phyloP scores from a whole-genome alignment of 805 yeast genomes.

The Lachancea sp. region DNA sequence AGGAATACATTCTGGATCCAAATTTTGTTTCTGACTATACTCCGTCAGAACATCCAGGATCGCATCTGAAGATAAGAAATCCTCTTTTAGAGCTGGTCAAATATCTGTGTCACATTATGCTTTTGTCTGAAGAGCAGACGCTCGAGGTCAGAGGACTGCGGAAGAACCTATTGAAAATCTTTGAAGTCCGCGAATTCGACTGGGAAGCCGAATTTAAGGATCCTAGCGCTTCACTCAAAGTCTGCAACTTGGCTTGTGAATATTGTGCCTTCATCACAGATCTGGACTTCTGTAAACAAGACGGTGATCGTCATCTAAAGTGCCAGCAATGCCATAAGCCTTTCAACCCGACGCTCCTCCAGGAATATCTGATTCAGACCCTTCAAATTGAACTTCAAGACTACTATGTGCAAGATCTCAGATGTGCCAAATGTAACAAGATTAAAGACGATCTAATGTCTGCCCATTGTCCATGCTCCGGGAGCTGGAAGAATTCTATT shows the following conservation, averaged over 20 bases:
- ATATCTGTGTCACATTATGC: constrained; percentile 61
- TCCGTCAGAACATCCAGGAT: constrained; percentile 76
- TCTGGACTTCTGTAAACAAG: constrained; percentile 75
- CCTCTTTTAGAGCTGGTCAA: constrained; percentile 81
- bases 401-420: constrained; percentile 73
- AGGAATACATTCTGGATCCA: constrained; percentile 63
- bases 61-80: constrained; percentile 48
- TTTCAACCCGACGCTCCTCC: constrained; percentile 63
- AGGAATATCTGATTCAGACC: constrained; percentile 70
- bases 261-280: constrained; percentile 70
- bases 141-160: constrained; percentile 72
- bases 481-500: constrained; percentile 64
- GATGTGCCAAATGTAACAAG: constrained; percentile 69
- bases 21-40: constrained; percentile 57
- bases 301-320: constrained; percentile 41
- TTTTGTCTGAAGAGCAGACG: constrained; percentile 54
- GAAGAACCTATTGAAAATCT: constrained; percentile 60
- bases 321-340: constrained; percentile 62
- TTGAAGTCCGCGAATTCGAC: constrained; percentile 83
- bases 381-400: constrained; percentile 48
- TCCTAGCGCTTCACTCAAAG: constrained; percentile 63
- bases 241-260: constrained; percentile 70
- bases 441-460: constrained; percentile 65
- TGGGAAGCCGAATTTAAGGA: constrained; percentile 63
- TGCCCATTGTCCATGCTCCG: constrained; percentile 80